A percentile compares a stretch with the other conserved stretches of the same genome.
phyloP scores from a whole-genome alignment of 805 yeast genomes.

The Yarrowia sp. region DNA sequence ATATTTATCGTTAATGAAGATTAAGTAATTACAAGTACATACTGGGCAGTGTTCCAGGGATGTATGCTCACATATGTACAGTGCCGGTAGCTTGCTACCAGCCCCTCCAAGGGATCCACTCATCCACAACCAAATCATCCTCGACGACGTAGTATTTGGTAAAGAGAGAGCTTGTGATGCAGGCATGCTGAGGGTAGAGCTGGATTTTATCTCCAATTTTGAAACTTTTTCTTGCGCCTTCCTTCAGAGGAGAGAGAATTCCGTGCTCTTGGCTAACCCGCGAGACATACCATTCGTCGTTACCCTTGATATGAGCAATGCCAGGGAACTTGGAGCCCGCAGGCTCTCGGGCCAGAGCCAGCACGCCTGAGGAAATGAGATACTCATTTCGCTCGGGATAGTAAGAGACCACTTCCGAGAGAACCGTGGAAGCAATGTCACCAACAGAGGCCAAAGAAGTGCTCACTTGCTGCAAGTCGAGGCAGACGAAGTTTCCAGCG shows the following conservation, averaged over 20 bases:
- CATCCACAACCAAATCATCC: slow-evolving; percentile 59
- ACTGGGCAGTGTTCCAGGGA: no score
- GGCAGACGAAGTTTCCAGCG: slow-evolving; percentile 80
- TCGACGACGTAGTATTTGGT: slow-evolving; percentile 64
- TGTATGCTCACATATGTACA: no score
- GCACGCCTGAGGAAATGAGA: slow-evolving; percentile 74
- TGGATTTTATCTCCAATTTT: slow-evolving; percentile 59
- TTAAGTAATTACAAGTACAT: neutral
- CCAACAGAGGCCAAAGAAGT: slow-evolving; percentile 62
- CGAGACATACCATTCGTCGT: slow-evolving; percentile 67
- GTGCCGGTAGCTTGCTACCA: slow-evolving; percentile 47
- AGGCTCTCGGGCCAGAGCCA: slow-evolving; percentile 70
- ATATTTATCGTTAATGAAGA: slow-evolving; percentile 20
- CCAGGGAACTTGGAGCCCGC: slow-evolving; percentile 67
- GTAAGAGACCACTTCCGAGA: slow-evolving; percentile 65
- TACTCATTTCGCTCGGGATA: slow-evolving; percentile 70
- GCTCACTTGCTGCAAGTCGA: slow-evolving; percentile 79
- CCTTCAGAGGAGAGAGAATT: slow-evolving; percentile 54
- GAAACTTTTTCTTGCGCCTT: slow-evolving; percentile 39
- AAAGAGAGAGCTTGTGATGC: slow-evolving; percentile 69
- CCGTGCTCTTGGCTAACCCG: slow-evolving; percentile 84
- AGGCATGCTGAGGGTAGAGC: slow-evolving; percentile 71
- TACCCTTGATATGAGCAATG: slow-evolving; percentile 57
- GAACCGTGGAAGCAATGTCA: slow-evolving; percentile 59
- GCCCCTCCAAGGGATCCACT: slow-evolving; percentile 72